Evolutionary conservation across 331 rosid genomes (phyloP).

Genomic region (Malus hybrid): DNA sequence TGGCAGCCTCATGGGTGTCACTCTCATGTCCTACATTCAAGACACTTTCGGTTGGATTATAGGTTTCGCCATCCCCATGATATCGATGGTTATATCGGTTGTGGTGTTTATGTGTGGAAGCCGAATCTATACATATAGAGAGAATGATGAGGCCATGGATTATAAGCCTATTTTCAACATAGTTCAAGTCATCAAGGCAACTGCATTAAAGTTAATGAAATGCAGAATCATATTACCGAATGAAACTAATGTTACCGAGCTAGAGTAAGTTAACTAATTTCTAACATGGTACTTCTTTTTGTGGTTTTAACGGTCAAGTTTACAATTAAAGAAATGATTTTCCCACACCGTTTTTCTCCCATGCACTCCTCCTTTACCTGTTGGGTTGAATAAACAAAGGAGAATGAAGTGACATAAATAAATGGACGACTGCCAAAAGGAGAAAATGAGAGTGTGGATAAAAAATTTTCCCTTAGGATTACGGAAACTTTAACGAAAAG

Average conservation of each 20-base stretch:
- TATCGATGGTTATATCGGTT: constrained; percentile 53
- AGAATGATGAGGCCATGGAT: constrained; percentile 11
- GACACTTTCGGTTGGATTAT: constrained; percentile 87
- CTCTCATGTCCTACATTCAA: constrained; percentile 87
- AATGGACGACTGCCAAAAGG: no score
- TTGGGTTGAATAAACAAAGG: not conserved
- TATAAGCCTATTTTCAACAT: constrained; percentile 27
- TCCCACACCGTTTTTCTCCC: not conserved
- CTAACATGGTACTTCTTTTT: not conserved
- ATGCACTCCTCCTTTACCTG: no score
- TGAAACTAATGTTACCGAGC: constrained; percentile 41
- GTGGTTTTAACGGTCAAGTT: not conserved
- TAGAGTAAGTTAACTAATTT: constrained; percentile 57
- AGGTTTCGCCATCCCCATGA: constrained; percentile 82
- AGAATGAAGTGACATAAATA: not conserved
- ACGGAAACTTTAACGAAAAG: no score
- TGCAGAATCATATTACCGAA: constrained; percentile 39
- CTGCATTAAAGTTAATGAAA: constrained; percentile 43
- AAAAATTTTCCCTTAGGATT: no score
- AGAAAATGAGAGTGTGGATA: no score
- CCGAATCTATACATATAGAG: constrained; percentile 46
- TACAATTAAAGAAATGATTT: not conserved
- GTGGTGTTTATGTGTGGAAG: constrained; percentile 61
- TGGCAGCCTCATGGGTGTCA: constrained; percentile 78
- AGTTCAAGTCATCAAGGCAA: constrained; percentile 44